These are phyloP conservation scores for Botrytis fabae DNA, from an alignment of 2,329 filamentous ascomycete species.

Conservation along the genomic window DNA sequence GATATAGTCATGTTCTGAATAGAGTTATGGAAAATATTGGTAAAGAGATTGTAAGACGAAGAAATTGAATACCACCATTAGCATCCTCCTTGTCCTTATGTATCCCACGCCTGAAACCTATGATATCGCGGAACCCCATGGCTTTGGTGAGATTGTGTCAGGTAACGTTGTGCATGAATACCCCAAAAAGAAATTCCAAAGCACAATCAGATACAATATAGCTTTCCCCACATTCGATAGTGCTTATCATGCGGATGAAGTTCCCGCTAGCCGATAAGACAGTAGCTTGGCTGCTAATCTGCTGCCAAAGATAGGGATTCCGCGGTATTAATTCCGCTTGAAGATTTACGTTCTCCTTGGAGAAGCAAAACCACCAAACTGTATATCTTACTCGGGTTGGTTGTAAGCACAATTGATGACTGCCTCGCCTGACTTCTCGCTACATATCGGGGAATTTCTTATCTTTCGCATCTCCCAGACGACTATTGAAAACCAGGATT, in stretches of 20 bases:
- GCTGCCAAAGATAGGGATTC: not conserved
- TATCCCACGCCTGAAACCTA: not conserved
- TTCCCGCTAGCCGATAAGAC: not conserved
- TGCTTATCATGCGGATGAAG: not conserved
- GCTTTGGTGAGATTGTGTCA: not conserved
- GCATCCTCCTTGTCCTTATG: not conserved
- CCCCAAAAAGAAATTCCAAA: not conserved
- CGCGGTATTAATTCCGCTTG: constrained; percentile 5
- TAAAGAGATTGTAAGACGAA: not conserved
- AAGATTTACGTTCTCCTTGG: not conserved
- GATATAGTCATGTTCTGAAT: not conserved
- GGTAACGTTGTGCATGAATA: not conserved
- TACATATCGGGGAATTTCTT: not conserved
- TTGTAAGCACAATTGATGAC: not conserved
- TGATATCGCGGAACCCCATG: not conserved
- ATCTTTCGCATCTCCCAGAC: too few species aligned
- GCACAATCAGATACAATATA: too few species aligned
- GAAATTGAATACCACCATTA: not conserved
- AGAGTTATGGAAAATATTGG: not conserved
- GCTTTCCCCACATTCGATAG: not conserved
- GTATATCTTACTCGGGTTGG: not conserved
- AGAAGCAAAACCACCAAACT: not conserved
- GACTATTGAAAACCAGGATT: not conserved
- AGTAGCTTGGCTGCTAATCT: not conserved
- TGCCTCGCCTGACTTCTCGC: not conserved